Evolutionary conservation across 2,329 filamentous ascomycete genomes (phyloP).

Genomic region (Sclerotinia spermophila): DNA sequence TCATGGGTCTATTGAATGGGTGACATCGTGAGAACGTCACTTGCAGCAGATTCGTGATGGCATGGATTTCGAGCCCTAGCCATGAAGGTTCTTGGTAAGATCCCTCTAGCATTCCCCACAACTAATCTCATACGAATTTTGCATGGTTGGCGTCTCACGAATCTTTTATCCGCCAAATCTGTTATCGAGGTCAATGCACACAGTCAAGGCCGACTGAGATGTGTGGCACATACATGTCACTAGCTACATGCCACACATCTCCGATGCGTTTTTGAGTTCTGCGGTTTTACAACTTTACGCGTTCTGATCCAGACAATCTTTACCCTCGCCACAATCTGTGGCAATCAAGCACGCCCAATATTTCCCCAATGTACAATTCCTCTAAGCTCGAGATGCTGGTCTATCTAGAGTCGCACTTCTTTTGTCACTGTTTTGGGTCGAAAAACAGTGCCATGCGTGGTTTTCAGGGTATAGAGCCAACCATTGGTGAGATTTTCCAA

Average conservation of each 20-base stretch:
- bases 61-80: slow-evolving; percentile 5
- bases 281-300: not conserved
- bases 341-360: not conserved
- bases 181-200: slow-evolving; percentile 1
- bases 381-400: not conserved
- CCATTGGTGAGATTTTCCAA: slow-evolving; percentile 2
- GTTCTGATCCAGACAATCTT: not conserved
- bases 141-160: not conserved
- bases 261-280: not conserved
- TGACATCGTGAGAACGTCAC: slow-evolving; percentile 5
- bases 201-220: not conserved
- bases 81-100: not conserved
- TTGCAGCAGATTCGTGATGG: not conserved
- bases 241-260: not conserved
- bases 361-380: not conserved
- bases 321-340: not conserved
- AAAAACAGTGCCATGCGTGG: not conserved
- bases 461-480: slow-evolving; percentile 2
- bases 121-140: not conserved
- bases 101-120: slow-evolving; percentile 1
- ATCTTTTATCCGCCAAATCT: not conserved
- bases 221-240: not conserved
- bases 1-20: not conserved
- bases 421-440: slow-evolving; percentile 4
- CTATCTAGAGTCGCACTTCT: not conserved